A percentile compares a stretch with the other conserved stretches of the same genome.
These are phyloP conservation scores for Stephanodiscus minutulus DNA, from an alignment of 108 stramenopile species.

Conservation along the genomic window DNA sequence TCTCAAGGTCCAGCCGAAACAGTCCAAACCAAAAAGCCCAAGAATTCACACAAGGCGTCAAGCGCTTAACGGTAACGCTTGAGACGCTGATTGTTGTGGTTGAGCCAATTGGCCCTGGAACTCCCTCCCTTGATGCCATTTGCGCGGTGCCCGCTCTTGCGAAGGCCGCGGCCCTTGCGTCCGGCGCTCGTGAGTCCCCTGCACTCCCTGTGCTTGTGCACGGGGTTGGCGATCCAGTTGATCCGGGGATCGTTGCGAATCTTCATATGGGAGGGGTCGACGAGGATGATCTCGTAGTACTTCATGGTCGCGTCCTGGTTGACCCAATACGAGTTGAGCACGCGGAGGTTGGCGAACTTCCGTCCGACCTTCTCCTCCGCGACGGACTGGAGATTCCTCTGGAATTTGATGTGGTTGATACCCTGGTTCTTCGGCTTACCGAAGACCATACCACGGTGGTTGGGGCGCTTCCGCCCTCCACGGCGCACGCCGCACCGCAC, in stretches of 20 bases:
- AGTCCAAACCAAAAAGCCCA: neutral
- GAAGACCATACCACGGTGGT: constrained; percentile 99
- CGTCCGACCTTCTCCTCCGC: constrained; percentile 99
- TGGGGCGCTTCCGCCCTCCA: constrained; percentile 99
- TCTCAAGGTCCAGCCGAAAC: neutral
- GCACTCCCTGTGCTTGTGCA: constrained; percentile 99
- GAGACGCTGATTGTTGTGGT: constrained; percentile 94
- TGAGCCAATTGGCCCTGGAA: constrained; percentile 93
- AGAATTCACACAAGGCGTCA: neutral
- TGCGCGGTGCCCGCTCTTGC: constrained; percentile 99
- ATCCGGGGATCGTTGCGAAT: constrained; percentile 99
- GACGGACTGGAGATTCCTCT: constrained; percentile 95
- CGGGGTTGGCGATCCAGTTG: constrained; percentile 99
- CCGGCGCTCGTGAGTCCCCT: constrained; percentile 99
- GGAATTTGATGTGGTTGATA: constrained; percentile 99
- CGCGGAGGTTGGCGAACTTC: constrained; percentile 94
- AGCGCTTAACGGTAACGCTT: constrained; percentile 95
- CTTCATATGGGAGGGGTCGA: constrained; percentile 95
- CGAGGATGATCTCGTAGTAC: constrained; percentile 99
- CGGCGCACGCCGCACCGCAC: constrained; percentile 99
- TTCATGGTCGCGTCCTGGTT: constrained; percentile 99
- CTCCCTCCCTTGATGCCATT: constrained; percentile 98
- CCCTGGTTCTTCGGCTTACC: constrained; percentile 99
- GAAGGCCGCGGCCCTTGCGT: constrained; percentile 95
- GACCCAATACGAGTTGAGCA: constrained; percentile 99